A percentile compares a stretch with the other conserved stretches of the same genome.
Conservation (phyloP, 2,329 filamentous ascomycete genomes). For the Colletotrichum sp. region DNA sequence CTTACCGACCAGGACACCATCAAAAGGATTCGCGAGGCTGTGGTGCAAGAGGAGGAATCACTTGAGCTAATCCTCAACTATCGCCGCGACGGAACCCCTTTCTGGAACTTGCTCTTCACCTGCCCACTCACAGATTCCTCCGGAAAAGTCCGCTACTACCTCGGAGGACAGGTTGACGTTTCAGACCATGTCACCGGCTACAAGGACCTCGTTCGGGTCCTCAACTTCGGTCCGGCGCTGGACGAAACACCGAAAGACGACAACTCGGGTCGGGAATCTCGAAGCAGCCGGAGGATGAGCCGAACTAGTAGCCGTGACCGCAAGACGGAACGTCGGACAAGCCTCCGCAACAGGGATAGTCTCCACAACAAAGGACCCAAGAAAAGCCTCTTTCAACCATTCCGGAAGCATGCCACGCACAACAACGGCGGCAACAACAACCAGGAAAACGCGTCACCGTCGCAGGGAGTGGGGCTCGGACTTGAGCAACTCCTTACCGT, state of each 20-base stretch:
- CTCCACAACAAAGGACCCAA: constrained; percentile 28
- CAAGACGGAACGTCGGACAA: constrained; percentile 15
- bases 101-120: constrained; percentile 62
- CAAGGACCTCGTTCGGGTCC: constrained; percentile 54
- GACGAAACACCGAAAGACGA: constrained; percentile 4
- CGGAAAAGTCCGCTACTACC: constrained; percentile 55
- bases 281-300: constrained; percentile 8
- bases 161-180: constrained; percentile 64
- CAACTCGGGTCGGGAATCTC: background rate
- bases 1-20: constrained; percentile 48
- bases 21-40: constrained; percentile 43
- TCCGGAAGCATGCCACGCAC: constrained; percentile 29
- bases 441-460: constrained; percentile 5
- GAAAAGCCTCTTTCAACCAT: constrained; percentile 38
- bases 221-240: constrained; percentile 40
- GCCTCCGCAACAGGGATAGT: constrained; percentile 15
- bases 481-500: background rate
- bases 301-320: constrained; percentile 13
- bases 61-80: constrained; percentile 58
- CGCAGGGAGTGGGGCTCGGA: background rate
- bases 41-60: constrained; percentile 46
- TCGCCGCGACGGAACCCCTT: constrained; percentile 54
- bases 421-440: constrained; percentile 9
- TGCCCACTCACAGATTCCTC: constrained; percentile 54
- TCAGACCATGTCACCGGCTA: constrained; percentile 56